Evolutionary conservation across 306 rosid species (phyloP).

Genomic region (Medicago lupulina): DNA sequence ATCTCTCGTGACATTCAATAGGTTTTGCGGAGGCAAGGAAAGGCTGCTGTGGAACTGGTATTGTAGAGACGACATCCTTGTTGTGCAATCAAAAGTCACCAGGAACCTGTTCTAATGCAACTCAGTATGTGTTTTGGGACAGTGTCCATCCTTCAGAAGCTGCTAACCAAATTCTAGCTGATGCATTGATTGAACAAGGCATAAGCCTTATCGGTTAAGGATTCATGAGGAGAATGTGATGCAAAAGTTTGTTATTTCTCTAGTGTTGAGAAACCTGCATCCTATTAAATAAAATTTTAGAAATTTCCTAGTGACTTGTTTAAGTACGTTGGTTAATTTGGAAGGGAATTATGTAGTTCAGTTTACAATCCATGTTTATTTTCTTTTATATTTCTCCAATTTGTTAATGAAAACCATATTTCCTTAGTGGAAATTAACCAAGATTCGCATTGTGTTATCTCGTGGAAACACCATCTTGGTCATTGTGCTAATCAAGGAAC

Average conservation of each 20-base stretch:
- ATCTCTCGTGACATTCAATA: conserved; percentile 28
- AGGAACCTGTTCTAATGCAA: conserved; percentile 89
- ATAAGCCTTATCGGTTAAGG: conserved; percentile 48
- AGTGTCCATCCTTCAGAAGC: conserved; percentile 92
- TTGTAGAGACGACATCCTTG: conserved; percentile 66
- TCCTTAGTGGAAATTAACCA: not conserved
- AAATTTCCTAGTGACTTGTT: conserved; percentile 34
- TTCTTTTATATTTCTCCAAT: not conserved
- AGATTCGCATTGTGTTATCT: not conserved
- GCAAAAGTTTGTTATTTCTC: conserved; percentile 38
- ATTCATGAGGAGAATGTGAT: conserved; percentile 12
- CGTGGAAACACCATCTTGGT: not conserved
- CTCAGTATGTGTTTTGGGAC: conserved; percentile 93
- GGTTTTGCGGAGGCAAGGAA: conserved; percentile 79
- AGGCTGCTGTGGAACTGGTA: conserved; percentile 93
- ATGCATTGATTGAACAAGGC: conserved; percentile 70
- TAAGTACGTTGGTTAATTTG: not conserved
- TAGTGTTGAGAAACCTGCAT: conserved; percentile 27
- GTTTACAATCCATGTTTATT: not conserved
- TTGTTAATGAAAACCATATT: not conserved
- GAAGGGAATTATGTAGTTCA: not conserved
- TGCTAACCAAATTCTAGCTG: conserved; percentile 85
- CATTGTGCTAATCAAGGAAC: conserved; percentile 31
- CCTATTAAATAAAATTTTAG: conserved; percentile 28
- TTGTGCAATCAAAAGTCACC: conserved; percentile 76